phyloP scores from a whole-genome alignment of 768 basidiomycete genomes.

The Boletus rufocinnamomeus region DNA sequence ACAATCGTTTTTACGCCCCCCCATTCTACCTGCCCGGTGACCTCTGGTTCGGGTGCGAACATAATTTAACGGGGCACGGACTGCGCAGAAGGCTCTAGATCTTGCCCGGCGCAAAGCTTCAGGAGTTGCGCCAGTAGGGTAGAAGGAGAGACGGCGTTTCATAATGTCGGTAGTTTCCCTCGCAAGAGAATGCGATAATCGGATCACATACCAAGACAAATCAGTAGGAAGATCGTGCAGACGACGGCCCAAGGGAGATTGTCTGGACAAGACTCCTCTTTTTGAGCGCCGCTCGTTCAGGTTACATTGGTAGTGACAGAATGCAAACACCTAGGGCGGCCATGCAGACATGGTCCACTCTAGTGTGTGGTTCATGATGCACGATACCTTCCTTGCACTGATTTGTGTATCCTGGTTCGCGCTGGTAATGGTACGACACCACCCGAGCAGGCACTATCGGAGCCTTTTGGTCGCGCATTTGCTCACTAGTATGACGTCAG shows the following conservation, averaged over 20 bases:
- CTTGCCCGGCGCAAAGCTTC: no score
- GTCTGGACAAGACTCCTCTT: neutral
- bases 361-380: neutral
- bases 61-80: no score
- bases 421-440: no score
- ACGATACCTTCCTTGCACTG: neutral
- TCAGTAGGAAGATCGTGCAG: no score
- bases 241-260: neutral
- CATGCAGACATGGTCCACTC: neutral
- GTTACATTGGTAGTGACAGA: neutral
- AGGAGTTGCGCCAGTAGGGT: no score
- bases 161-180: neutral
- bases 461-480: neutral
- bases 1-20: no score
- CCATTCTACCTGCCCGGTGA: no score
- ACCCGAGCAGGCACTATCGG: neutral
- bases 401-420: neutral
- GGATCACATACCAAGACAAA: neutral
- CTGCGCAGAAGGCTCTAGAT: no score
- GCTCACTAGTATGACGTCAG: neutral
- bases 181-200: no score
- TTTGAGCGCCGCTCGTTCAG: neutral
- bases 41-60: no score
- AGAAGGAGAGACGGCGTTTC: neutral
- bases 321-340: no score